These are phyloP conservation scores for Penicillium paneum DNA, from an alignment of 2,329 filamentous ascomycete genomes.

Conservation along the genomic window DNA sequence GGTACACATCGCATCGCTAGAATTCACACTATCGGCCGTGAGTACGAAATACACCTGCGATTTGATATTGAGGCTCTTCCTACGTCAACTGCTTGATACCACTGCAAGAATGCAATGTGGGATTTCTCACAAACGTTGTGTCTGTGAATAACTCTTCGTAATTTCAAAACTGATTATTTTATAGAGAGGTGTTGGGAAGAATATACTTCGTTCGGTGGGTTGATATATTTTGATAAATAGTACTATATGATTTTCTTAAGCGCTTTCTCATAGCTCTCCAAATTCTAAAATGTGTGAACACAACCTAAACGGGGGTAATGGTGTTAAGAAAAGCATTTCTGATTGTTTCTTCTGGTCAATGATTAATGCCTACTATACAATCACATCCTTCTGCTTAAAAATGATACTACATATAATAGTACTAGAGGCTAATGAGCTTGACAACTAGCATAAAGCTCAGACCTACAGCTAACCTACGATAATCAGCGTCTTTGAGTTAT, in stretches of 20 bases:
- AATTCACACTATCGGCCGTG: not conserved
- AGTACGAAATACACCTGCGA: not conserved
- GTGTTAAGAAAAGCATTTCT: not conserved
- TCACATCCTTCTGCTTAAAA: not conserved
- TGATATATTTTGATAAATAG: no score
- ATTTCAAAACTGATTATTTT: not conserved
- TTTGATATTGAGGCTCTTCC: not conserved
- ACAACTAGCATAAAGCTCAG: not conserved
- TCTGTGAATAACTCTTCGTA: no score
- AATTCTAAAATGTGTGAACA: no score
- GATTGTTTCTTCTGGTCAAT: not conserved
- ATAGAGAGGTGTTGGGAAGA: no score
- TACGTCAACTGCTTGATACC: not conserved
- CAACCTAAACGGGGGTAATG: no score
- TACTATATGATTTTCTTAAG: no score
- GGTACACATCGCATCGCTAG: not conserved
- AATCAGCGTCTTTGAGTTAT: not conserved
- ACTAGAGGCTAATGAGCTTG: not conserved
- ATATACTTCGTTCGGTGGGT: no score
- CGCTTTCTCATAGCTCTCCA: no score
- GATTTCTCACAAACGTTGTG: no score
- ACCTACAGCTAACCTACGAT: not conserved
- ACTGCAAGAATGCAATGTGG: not conserved
- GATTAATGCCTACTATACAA: not conserved
- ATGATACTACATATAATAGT: not conserved